phyloP scores from a whole-genome alignment of 2,329 filamentous ascomycete genomes.

The Penicillium sp. region DNA sequence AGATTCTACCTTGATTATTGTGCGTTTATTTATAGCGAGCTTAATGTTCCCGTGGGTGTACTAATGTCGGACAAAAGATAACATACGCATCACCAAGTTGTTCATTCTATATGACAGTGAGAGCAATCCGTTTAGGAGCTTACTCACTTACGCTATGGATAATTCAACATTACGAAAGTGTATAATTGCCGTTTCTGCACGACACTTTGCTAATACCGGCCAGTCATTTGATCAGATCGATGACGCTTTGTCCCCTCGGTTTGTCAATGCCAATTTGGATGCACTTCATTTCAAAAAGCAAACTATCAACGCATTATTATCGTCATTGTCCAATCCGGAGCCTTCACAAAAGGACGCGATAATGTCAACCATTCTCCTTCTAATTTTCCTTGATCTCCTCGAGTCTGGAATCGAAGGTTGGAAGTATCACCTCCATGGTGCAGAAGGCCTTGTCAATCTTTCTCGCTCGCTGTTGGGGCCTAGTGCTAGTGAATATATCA shows the following conservation, averaged over 20 bases:
- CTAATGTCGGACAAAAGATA: conserved; percentile 19
- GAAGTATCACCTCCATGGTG: conserved; percentile 9
- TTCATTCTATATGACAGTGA: conserved; percentile 21
- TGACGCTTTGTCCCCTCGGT: neutral
- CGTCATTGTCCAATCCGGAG: conserved; percentile 2
- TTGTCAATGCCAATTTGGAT: conserved; percentile 14
- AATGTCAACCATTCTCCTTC: conserved; percentile 3
- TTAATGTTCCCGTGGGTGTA: neutral
- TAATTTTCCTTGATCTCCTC: conserved; percentile 10
- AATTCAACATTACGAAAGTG: neutral
- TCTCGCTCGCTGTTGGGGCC: neutral
- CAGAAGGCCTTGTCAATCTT: neutral
- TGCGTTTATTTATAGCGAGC: conserved; percentile 10
- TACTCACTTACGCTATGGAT: conserved; percentile 1
- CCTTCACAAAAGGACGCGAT: neutral
- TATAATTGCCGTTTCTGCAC: neutral
- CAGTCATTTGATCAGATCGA: neutral
- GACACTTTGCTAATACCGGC: neutral
- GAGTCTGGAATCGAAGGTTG: conserved; percentile 12
- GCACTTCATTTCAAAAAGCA: conserved; percentile 25
- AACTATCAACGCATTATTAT: conserved; percentile 19
- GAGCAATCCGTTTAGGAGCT: conserved; percentile 5
- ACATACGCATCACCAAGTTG: conserved; percentile 36
- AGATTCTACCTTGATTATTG: conserved; percentile 39
- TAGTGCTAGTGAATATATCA: neutral